Conservation (phyloP, 805 yeast genomes). For the Candida insectorum region DNA sequence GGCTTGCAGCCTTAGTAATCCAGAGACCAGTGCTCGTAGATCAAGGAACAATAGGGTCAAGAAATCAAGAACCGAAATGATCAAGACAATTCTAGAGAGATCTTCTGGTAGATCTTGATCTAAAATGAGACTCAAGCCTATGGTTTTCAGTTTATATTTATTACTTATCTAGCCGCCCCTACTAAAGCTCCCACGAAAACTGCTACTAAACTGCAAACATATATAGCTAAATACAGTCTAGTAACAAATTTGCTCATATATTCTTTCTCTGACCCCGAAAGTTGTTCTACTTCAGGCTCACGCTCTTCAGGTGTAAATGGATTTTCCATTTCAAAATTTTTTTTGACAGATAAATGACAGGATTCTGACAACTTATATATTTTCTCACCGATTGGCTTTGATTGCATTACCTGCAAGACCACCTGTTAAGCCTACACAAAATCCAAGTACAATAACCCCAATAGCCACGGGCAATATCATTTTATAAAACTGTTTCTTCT, state of each 20-base stretch:
- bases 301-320: constrained; percentile 1
- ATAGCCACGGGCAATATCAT: neutral
- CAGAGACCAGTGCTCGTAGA: no score
- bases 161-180: constrained; percentile 1
- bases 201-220: constrained; percentile 1
- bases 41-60: no score
- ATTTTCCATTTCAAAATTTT: constrained; percentile 1
- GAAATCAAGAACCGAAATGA: no score
- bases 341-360: no score
- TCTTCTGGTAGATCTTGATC: no score
- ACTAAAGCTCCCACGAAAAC: constrained; percentile 1
- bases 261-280: neutral
- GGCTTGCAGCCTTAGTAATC: no score
- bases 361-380: no score
- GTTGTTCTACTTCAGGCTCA: neutral
- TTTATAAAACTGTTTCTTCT: neutral
- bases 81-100: no score
- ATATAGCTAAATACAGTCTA: neutral
- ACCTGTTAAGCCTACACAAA: constrained; percentile 1
- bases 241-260: neutral
- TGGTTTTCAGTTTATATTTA: no score
- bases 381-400: neutral
- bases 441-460: constrained; percentile 1
- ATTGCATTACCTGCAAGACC: constrained; percentile 2
- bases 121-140: no score